Conservation (phyloP, 306 rosid genomes). For the Inga oerstediana region DNA sequence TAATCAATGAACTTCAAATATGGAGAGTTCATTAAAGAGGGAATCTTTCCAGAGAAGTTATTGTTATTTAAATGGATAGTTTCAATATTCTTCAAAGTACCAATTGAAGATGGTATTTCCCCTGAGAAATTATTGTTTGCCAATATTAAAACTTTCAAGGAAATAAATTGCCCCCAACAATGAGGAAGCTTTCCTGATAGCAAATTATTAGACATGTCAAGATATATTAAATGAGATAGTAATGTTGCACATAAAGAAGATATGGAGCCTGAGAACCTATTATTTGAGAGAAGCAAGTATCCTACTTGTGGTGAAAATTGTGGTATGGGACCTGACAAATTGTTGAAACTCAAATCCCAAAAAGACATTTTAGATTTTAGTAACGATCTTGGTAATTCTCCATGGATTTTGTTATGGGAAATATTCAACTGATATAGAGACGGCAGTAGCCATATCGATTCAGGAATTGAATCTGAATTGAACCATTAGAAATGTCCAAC, state of each 20-base stretch:
- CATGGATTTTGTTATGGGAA: neutral
- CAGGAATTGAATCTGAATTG: neutral
- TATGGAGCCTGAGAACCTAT: neutral
- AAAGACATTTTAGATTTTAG: neutral
- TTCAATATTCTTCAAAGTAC: neutral
- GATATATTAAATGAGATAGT: neutral
- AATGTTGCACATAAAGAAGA: neutral
- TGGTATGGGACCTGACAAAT: neutral
- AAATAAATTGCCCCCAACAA: neutral
- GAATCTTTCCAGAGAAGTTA: neutral
- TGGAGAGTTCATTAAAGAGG: neutral
- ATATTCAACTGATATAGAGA: neutral
- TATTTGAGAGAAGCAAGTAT: neutral
- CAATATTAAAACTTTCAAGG: neutral
- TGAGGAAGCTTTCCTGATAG: neutral
- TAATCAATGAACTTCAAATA: neutral
- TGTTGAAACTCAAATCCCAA: neutral
- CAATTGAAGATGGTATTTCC: neutral
- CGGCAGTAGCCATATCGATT: neutral
- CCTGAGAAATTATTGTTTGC: neutral
- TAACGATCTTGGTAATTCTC: neutral
- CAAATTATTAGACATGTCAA: neutral
- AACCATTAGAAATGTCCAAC: neutral
- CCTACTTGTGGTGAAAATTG: neutral
- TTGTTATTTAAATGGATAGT: neutral